phyloP scores from a whole-genome alignment of 129 eudicot genomes.

The Logfia minima region DNA sequence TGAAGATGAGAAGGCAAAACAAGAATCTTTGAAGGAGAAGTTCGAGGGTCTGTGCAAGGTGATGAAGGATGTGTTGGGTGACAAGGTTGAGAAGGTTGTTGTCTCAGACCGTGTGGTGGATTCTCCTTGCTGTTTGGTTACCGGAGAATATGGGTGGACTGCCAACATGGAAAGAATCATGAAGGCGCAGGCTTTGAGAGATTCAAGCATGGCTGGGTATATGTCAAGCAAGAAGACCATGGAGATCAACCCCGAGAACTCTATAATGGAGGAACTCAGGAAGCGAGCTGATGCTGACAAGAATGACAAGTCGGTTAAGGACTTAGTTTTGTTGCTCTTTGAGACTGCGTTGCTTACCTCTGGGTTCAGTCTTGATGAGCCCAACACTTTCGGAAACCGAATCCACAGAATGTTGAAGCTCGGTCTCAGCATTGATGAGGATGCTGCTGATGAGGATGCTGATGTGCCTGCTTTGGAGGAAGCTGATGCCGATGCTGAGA shows the following conservation, averaged over 20 bases:
- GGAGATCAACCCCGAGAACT: slow-evolving; percentile 91
- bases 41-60: slow-evolving; percentile 87
- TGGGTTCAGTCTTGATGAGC: slow-evolving; percentile 94
- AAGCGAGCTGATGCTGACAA: slow-evolving; percentile 94
- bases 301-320: slow-evolving; percentile 93
- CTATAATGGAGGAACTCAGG: slow-evolving; percentile 93
- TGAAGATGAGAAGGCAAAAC: slow-evolving; percentile 75
- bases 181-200: slow-evolving; percentile 96
- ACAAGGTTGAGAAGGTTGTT: slow-evolving; percentile 82
- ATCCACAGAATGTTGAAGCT: slow-evolving; percentile 93
- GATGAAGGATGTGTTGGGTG: slow-evolving; percentile 82
- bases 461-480: slow-evolving; percentile 90
- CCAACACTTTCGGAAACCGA: slow-evolving; percentile 90
- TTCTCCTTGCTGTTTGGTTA: slow-evolving; percentile 95
- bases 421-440: slow-evolving; percentile 93
- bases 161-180: slow-evolving; percentile 98
- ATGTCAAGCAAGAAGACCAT: slow-evolving; percentile 96
- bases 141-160: slow-evolving; percentile 95
- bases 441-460: slow-evolving; percentile 56
- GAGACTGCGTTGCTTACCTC: slow-evolving; percentile 93
- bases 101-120: slow-evolving; percentile 96
- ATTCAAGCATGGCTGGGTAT: slow-evolving; percentile 95
- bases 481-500: slow-evolving; percentile 74
- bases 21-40: slow-evolving; percentile 65
- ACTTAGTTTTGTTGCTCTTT: slow-evolving; percentile 75